Base-by-base conservation (phyloP, 1,284 basidiomycete species). In the Thelephora terrestris region DNA sequence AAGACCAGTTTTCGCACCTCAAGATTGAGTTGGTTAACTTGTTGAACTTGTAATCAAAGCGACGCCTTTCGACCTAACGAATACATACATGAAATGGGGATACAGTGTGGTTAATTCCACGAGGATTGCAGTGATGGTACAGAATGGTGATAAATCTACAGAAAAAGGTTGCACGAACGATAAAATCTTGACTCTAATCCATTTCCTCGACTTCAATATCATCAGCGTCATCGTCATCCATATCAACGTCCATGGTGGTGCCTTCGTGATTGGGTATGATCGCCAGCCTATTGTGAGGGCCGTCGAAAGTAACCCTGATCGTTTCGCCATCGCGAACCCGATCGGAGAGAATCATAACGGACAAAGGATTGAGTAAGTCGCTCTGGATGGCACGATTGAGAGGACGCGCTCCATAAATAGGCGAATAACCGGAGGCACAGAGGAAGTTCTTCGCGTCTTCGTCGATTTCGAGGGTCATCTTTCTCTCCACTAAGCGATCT, bases 301-400 rank as follows among this genome's bases (percentile, higher is more conserved):
- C 79, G 60, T 99, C 92, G 55, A 92, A 93, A 25, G 77, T 76
- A 48, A 98, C 76, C 34, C 69, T 67, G 7, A 90, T 86, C 1
- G 65, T 74, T 65, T 96, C 92, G 34, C 85, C 85, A 52, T 98
- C 92, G 44, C 81, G 75, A 49, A 96, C 71, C 46, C 81, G 77
- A 55, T 89, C 91, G 35, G 89, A 84, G 43, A 99, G 79, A 45
- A 99, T 76, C 70, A 91, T 78, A 52, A 89, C 73, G 17, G 91
- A 92, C 42, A 99, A 71, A 7, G 95, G 95, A 65, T 96, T 94
- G 57, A 99, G 76, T 43, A 99, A 73, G 63, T 98, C 91, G 59
- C 79, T 84, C 67, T 97, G 93, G 59, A 99, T 96, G 7, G 89
- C 79, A 38, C 94, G 79, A 61, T 91, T 88, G 54, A 99, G 77